A percentile compares a stretch with the other conserved stretches of the same genome.
These are phyloP conservation scores for Rhodosporidiobolus odoratus DNA, from an alignment of 768 basidiomycete genomes.

Conservation along the genomic window DNA sequence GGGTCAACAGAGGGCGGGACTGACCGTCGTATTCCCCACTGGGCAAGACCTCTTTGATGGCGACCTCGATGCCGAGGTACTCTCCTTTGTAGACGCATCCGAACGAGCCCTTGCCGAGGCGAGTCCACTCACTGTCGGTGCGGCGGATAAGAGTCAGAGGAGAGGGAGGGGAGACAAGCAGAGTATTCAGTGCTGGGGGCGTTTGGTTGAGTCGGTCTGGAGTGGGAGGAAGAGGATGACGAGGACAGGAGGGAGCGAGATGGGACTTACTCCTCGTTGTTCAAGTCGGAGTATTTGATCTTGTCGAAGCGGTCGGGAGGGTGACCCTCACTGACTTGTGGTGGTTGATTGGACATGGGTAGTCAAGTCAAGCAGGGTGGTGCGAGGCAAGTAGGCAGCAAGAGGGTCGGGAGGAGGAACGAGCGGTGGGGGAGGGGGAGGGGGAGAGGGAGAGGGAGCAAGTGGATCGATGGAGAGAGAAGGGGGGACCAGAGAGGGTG, in stretches of 20 bases:
- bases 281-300: slow-evolving; percentile 29
- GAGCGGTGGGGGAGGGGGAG: too few species aligned
- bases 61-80: slow-evolving; percentile 80
- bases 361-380: too few species aligned
- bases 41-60: slow-evolving; percentile 67
- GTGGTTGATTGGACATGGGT: too few species aligned
- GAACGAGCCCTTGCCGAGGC: slow-evolving; percentile 80
- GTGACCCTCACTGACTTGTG: slow-evolving; percentile 5
- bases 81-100: slow-evolving; percentile 86
- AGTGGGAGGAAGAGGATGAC: not conserved
- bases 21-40: slow-evolving; percentile 76
- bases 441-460: not conserved
- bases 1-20: slow-evolving; percentile 13
- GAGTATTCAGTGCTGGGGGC: not conserved
- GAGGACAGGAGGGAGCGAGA: not conserved
- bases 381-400: too few species aligned
- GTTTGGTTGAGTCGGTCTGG: too few species aligned
- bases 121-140: slow-evolving; percentile 24
- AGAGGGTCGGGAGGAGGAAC: too few species aligned
- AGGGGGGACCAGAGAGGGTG: too few species aligned
- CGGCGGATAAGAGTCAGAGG: too few species aligned
- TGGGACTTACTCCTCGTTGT: slow-evolving; percentile 12
- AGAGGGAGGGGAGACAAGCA: not conserved
- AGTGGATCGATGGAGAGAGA: too few species aligned
- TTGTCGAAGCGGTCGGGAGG: slow-evolving; percentile 27